Conservation (phyloP, 805 yeast genomes). For the Spathaspora arborariae region DNA sequence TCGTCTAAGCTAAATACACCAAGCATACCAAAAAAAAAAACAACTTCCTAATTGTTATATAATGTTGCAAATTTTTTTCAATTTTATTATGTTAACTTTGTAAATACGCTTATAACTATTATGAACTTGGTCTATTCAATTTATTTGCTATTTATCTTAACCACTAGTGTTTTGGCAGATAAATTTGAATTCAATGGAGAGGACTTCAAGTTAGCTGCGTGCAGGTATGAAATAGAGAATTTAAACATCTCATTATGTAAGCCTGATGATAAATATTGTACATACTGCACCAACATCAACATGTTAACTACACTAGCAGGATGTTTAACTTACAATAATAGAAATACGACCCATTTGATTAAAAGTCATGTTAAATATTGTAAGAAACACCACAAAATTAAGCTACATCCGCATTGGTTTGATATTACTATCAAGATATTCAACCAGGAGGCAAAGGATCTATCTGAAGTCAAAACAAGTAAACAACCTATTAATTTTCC, state of each 20-base stretch:
- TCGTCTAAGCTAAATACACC: too few relatives aligned
- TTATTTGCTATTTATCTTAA: too few relatives aligned
- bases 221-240: conserved; percentile 1
- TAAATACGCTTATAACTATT: too few relatives aligned
- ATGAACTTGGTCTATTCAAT: too few relatives aligned
- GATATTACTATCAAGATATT: not conserved
- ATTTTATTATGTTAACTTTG: too few relatives aligned
- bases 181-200: not conserved
- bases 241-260: not conserved
- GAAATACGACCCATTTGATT: conserved; percentile 7
- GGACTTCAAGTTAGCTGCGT: not conserved
- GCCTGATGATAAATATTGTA: conserved; percentile 11
- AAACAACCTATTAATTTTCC: conserved; percentile 20
- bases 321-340: conserved; percentile 15
- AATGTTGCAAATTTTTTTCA: too few relatives aligned
- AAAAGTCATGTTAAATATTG: not conserved
- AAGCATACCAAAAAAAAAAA: too few relatives aligned
- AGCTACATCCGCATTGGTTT: not conserved
- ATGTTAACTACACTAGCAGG: conserved; percentile 29
- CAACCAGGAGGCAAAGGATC: not conserved
- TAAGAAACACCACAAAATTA: not conserved
- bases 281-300: conserved; percentile 21
- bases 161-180: too few relatives aligned
- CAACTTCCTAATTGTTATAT: too few relatives aligned
- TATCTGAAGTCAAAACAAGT: not conserved